phyloP scores from a whole-genome alignment of 148 eudicot species.

The Cornus florida region DNA sequence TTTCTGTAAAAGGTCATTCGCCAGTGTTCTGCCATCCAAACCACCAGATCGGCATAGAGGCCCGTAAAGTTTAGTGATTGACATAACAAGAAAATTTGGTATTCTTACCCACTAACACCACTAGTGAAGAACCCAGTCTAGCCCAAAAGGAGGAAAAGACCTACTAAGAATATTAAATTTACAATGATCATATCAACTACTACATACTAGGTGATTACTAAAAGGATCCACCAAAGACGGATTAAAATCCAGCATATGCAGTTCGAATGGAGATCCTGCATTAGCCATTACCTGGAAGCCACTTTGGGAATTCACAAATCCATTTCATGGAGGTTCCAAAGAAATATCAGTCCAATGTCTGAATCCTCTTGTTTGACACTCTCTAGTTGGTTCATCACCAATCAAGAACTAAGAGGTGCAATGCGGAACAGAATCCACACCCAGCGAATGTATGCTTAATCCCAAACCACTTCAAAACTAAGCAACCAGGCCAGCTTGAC shows the following conservation, averaged over 20 bases:
- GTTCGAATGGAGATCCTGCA: not conserved
- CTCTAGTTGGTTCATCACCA: not conserved
- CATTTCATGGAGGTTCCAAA: not conserved
- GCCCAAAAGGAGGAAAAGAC: not conserved
- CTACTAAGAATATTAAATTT: too few relatives aligned
- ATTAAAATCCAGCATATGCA: too few relatives aligned
- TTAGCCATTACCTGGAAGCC: not conserved
- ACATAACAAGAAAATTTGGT: too few relatives aligned
- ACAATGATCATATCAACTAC: too few relatives aligned
- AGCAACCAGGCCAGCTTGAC: not conserved
- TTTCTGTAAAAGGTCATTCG: too few relatives aligned
- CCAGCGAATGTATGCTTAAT: too few relatives aligned
- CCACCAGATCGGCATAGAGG: too few relatives aligned
- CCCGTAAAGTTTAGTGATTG: too few relatives aligned
- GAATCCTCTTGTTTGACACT: not conserved
- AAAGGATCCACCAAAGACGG: not conserved
- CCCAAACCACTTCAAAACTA: too few relatives aligned
- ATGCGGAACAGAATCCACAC: not conserved
- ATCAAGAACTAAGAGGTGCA: not conserved
- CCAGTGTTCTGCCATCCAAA: too few relatives aligned
- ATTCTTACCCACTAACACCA: too few relatives aligned
- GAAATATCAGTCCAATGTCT: not conserved
- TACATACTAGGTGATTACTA: not conserved
- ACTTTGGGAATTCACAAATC: not conserved
- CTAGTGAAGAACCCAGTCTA: too few relatives aligned